These are phyloP conservation scores for Phytopythium chamaehyphon DNA, from an alignment of 352 stramenopile genomes.

Conservation along the genomic window DNA sequence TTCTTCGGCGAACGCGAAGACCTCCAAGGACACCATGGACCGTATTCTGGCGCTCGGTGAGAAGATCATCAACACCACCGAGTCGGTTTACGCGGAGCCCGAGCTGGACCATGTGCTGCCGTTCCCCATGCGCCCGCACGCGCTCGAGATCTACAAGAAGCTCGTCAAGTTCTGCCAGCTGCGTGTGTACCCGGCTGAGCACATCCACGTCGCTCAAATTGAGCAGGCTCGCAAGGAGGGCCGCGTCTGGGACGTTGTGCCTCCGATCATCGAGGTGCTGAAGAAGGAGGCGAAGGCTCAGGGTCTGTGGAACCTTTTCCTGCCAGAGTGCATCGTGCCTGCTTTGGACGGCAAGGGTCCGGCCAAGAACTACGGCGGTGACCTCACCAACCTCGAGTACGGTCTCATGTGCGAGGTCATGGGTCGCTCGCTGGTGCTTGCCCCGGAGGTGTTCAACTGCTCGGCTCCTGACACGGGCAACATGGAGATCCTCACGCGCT, in stretches of 20 bases:
- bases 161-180: constrained; percentile 87
- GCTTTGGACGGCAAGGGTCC: constrained; percentile 37
- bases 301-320: constrained; percentile 97
- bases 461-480: constrained; percentile 97
- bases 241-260: constrained; percentile 78
- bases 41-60: constrained; percentile 44
- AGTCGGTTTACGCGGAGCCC: constrained; percentile 44
- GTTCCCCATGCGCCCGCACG: constrained; percentile 76
- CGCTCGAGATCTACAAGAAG: constrained; percentile 77
- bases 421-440: constrained; percentile 87
- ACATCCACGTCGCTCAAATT: constrained; percentile 78
- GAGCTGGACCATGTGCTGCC: constrained; percentile 52
- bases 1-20: constrained; percentile 67
- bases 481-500: constrained; percentile 97
- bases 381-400: constrained; percentile 92
- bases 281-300: constrained; percentile 89
- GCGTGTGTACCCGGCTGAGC: constrained; percentile 89
- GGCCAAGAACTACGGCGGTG: constrained; percentile 54
- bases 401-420: constrained; percentile 95
- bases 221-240: constrained; percentile 42
- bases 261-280: constrained; percentile 86
- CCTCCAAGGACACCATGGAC: constrained; percentile 67
- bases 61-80: constrained; percentile 26
- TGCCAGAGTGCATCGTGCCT: constrained; percentile 62
- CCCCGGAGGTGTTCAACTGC: constrained; percentile 96